These are phyloP conservation scores for Coprinopsis cinerea DNA, from an alignment of 768 basidiomycete species.

Conservation along the genomic window DNA sequence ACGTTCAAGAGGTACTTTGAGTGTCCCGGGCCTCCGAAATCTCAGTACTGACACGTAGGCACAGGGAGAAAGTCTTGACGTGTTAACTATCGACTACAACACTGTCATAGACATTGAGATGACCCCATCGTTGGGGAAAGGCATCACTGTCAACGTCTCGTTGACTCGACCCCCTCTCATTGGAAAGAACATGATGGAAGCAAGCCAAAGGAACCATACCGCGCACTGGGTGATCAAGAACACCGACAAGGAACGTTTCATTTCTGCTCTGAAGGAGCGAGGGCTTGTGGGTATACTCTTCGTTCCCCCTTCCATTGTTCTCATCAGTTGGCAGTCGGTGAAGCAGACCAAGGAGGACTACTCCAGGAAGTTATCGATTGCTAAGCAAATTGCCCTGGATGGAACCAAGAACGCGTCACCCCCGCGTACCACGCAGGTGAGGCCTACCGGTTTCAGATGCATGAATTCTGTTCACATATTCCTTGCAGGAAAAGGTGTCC, in stretches of 20 bases:
- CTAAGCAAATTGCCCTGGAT: conserved; percentile 6
- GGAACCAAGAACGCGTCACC: neutral
- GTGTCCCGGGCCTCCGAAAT: neutral
- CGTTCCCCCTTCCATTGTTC: neutral
- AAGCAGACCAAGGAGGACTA: conserved; percentile 3
- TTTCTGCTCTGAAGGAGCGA: conserved; percentile 35
- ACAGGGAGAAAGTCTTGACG: conserved; percentile 49
- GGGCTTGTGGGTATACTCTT: conserved; percentile 32
- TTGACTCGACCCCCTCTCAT: conserved; percentile 35
- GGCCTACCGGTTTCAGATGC: neutral
- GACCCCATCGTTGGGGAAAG: neutral
- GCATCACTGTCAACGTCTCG: conserved; percentile 22
- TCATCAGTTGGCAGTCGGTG: neutral
- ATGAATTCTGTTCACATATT: neutral
- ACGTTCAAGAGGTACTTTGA: conserved; percentile 34
- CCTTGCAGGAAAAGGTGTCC: conserved; percentile 5
- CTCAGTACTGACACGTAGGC: conserved; percentile 6
- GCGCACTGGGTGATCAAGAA: conserved; percentile 35
- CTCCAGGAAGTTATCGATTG: conserved; percentile 13
- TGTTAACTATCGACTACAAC: conserved; percentile 36
- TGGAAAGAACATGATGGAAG: conserved; percentile 20
- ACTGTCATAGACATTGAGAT: neutral
- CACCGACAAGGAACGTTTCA: conserved; percentile 30
- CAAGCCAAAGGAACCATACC: neutral
- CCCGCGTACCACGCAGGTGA: conserved; percentile 12